These are phyloP conservation scores for Scedosporium minutisporum DNA, from an alignment of 2,329 filamentous ascomycete species.

Conservation along the genomic window DNA sequence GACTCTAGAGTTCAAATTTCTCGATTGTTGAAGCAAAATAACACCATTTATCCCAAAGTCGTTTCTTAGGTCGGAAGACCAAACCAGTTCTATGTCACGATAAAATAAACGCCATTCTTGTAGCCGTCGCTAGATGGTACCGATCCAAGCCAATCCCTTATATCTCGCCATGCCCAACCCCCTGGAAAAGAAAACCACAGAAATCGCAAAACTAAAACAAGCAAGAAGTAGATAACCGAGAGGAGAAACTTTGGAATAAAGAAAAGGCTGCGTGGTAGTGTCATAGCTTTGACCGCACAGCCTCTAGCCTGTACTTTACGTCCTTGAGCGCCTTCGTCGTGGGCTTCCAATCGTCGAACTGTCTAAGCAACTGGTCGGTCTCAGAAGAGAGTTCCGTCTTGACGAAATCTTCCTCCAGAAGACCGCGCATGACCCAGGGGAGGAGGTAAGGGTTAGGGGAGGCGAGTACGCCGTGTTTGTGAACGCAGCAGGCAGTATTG, in stretches of 20 bases:
- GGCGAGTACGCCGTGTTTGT: conserved; percentile 21
- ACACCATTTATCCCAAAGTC: no score
- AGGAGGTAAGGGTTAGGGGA: conserved; percentile 78
- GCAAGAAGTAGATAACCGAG: not conserved
- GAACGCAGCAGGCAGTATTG: conserved; percentile 20
- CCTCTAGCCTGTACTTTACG: conserved; percentile 89
- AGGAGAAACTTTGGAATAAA: not conserved
- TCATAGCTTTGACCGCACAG: conserved; percentile 73
- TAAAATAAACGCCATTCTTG: not conserved
- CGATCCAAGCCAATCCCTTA: no score
- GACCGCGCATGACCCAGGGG: conserved; percentile 89
- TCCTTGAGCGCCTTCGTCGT: conserved; percentile 85
- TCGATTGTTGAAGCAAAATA: no score
- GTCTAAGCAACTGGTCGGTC: conserved; percentile 65
- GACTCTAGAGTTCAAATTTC: no score
- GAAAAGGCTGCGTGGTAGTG: not conserved
- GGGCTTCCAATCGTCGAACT: conserved; percentile 93
- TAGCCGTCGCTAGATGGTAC: not conserved
- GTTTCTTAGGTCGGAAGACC: not conserved
- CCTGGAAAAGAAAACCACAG: not conserved
- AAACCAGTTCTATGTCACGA: not conserved
- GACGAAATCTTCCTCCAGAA: conserved; percentile 86
- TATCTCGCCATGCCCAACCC: not conserved
- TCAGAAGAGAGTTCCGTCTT: conserved; percentile 70
- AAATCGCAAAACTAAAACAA: not conserved